Conservation (phyloP, 129 eudicot species). For the Solidago caesia region DNA sequence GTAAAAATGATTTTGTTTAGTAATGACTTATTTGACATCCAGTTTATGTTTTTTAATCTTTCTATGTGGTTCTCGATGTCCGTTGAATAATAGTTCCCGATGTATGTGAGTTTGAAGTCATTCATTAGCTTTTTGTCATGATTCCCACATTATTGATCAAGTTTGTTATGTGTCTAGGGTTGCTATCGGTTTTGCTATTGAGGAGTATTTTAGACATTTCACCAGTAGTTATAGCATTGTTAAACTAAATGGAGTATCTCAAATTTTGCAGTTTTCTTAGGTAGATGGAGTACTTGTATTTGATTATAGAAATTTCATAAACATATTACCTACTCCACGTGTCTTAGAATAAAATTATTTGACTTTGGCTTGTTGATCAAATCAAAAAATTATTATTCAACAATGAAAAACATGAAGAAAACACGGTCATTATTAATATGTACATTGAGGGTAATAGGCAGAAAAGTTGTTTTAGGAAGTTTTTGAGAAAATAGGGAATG, state of each 20-base stretch:
- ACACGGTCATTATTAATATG: background rate
- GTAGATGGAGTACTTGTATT: background rate
- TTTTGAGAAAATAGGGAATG: background rate
- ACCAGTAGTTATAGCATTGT: background rate
- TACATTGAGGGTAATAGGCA: background rate
- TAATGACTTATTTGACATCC: too few relatives aligned
- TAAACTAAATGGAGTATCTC: background rate
- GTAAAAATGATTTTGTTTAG: too few relatives aligned
- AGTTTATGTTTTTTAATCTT: too few relatives aligned
- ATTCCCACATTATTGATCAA: slow-evolving; percentile 2
- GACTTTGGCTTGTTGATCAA: background rate
- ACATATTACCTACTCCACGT: background rate
- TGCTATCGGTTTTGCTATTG: slow-evolving; percentile 8
- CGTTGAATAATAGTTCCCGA: too few relatives aligned
- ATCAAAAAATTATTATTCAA: background rate
- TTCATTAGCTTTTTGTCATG: background rate
- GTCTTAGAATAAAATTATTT: background rate
- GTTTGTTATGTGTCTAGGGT: background rate
- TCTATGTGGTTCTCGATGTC: too few relatives aligned
- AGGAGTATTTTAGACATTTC: slow-evolving; percentile 6
- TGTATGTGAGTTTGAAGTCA: background rate
- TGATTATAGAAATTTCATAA: background rate
- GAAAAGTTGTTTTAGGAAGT: background rate
- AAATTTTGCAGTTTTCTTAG: background rate
- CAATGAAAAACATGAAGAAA: background rate